Evolutionary conservation across 2,329 filamentous ascomycete species (phyloP), one percentile per base, ranked within the genome.

Genomic region (Diplodia sapinea): DNA sequence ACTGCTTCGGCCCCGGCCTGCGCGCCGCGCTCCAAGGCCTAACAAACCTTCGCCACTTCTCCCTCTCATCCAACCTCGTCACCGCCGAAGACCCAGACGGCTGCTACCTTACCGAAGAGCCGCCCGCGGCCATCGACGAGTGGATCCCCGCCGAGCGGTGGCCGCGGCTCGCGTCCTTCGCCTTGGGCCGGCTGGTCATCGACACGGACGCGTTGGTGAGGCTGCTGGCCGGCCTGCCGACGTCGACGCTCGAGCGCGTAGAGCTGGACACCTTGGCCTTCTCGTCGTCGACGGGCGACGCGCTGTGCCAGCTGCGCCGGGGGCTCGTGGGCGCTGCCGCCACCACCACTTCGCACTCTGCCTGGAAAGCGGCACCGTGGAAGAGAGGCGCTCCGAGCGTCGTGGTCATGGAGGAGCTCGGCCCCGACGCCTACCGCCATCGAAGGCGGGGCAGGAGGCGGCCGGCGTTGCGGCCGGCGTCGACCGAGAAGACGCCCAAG

Each of bases 1-100:
- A 55, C 33, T 55, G 52, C 52, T 55, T 55, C 17, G 52, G 52
- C 13, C 52, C 52, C 4, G 52, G 33, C 29, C n/a, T 55, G 52
- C 52, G 52, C 12, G n/a, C 9, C 15, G 52, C 52, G 7, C 52
- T 55, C 17, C 17, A 36, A 17, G 52, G 31, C 7, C 17, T 55
- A 3, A 11, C 15, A 15, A 8, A 12, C 15, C 31, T 55, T 1
- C 29, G 31, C 29, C 52, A 55, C 31, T 55, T 55, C 33, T 33
- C 52, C 17, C 52, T 55, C 13, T 33, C 52, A 17, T 55, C 52
- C 12, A 55, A 29, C 6, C 36, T 36, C 29, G 52, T 55, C 52
- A 55, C 12, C 52, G 17, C 31, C 15, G 29, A 36, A 0, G 52
- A 55, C n/a, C 29, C 15, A 3, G 52, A 55, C 17, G 52, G 31